Percentiles rank a stretch among this genome's conserved stretches.
Evolutionary conservation across 768 basidiomycete species (phyloP).

Genomic region (Tubosaeta brunneosetosa): DNA sequence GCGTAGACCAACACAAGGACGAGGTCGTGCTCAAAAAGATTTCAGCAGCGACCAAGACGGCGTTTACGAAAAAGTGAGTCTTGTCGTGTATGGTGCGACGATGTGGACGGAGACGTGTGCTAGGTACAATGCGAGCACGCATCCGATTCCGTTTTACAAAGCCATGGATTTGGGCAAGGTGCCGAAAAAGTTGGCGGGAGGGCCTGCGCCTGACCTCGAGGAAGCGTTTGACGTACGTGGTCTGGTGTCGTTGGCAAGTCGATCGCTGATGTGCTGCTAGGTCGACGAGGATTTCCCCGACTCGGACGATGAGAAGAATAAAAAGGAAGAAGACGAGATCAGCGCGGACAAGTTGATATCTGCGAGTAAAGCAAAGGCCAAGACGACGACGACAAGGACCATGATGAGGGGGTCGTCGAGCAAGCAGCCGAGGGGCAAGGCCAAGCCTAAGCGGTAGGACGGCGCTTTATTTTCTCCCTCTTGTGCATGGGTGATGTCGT

Average conservation of each 20-base stretch:
- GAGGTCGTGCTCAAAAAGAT: conserved; percentile 81
- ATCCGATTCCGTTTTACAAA: conserved; percentile 95
- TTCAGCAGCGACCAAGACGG: conserved; percentile 69
- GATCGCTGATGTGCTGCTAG: conserved; percentile 21
- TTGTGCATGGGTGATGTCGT: neutral
- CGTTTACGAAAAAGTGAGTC: conserved; percentile 76
- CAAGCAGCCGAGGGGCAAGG: conserved; percentile 18
- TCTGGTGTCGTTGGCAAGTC: neutral
- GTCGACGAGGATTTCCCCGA: conserved; percentile 45
- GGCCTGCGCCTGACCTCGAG: conserved; percentile 83
- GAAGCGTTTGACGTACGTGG: conserved; percentile 77
- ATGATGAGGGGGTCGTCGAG: conserved; percentile 1
- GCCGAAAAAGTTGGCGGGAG: conserved; percentile 74
- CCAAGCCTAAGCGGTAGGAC: conserved; percentile 11
- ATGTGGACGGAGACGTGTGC: neutral
- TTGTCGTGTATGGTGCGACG: neutral
- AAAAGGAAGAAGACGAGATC: conserved; percentile 36
- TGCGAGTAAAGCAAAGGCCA: conserved; percentile 35
- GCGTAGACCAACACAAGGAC: conserved; percentile 75
- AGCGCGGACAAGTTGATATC: conserved; percentile 59
- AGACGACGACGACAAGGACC: neutral
- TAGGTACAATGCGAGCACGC: conserved; percentile 85
- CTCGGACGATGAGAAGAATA: conserved; percentile 46
- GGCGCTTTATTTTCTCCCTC: neutral
- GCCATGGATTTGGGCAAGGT: conserved; percentile 72